Evolutionary conservation across 2,329 filamentous ascomycete genomes (phyloP).

Genomic region (Thermothelomyces thermophilus): DNA sequence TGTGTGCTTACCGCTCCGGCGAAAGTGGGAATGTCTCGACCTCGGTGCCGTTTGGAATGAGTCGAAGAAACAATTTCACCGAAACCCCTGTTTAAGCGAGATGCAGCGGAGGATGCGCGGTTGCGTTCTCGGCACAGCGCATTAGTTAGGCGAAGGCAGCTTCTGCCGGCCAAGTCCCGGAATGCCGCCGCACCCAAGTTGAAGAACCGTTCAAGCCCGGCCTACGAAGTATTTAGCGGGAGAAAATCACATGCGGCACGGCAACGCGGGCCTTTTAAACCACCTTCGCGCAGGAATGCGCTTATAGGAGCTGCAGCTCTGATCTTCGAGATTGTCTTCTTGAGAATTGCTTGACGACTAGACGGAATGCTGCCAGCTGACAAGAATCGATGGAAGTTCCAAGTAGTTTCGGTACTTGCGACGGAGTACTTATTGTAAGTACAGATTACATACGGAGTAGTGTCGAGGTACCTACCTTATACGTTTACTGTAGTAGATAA

Average conservation of each 20-base stretch:
- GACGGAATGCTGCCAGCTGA: too few species aligned
- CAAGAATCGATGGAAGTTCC: too few species aligned
- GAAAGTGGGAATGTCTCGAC: not conserved
- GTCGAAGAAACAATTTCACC: not conserved
- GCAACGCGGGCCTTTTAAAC: slow-evolving; percentile 2
- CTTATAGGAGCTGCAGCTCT: too few species aligned
- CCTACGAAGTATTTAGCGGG: not conserved
- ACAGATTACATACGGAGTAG: too few species aligned
- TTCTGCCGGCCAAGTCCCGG: slow-evolving; percentile 1
- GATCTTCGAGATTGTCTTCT: too few species aligned
- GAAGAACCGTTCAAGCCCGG: not conserved
- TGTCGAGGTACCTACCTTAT: too few species aligned
- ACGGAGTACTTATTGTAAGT: too few species aligned
- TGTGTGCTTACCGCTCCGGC: too few species aligned
- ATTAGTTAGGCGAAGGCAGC: slow-evolving; percentile 1
- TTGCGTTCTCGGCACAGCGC: slow-evolving; percentile 1
- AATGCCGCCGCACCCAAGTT: slow-evolving; percentile 1
- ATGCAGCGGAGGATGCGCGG: not conserved
- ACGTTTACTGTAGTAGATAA: too few species aligned
- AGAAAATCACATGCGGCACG: slow-evolving; percentile 4
- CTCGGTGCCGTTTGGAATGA: not conserved
- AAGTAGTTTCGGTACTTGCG: too few species aligned
- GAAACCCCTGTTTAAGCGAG: not conserved
- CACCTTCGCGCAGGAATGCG: too few species aligned
- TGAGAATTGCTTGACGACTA: too few species aligned